These are phyloP conservation scores for Ballota nigra DNA, from an alignment of 257 asterid species.

Conservation along the genomic window DNA sequence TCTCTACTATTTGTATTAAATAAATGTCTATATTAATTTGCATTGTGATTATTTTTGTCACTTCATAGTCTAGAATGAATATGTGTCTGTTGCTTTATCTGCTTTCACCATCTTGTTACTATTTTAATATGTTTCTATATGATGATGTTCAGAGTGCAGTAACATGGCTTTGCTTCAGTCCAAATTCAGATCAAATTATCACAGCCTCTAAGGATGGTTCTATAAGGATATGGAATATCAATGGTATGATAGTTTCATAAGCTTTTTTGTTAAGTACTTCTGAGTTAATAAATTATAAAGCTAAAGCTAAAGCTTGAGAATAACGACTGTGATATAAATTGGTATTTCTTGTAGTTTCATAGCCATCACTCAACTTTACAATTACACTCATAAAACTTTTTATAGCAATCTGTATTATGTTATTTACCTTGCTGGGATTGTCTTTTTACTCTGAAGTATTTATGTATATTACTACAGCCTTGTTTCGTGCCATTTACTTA, in stretches of 20 bases:
- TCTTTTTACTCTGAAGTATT: background rate
- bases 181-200: slow-evolving; percentile 82
- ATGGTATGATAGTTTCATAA: slow-evolving; percentile 50
- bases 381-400: background rate
- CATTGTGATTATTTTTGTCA: background rate
- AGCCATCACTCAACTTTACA: background rate
- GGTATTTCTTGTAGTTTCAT: background rate
- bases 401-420: background rate
- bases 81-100: slow-evolving; percentile 4
- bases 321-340: background rate
- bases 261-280: background rate
- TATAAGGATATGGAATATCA: slow-evolving; percentile 88
- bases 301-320: slow-evolving; percentile 13
- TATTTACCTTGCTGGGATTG: background rate
- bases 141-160: slow-evolving; percentile 86
- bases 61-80: slow-evolving; percentile 6
- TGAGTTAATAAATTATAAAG: background rate
- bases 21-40: background rate
- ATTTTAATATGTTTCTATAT: background rate
- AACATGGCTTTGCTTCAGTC: slow-evolving; percentile 93
- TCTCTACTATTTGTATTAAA: background rate
- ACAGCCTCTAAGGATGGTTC: slow-evolving; percentile 97
- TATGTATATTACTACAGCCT: background rate
- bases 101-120: slow-evolving; percentile 12
- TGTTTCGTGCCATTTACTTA: background rate